These are phyloP conservation scores for Mrakia hoshinonis DNA, from an alignment of 768 basidiomycete genomes.

Conservation along the genomic window DNA sequence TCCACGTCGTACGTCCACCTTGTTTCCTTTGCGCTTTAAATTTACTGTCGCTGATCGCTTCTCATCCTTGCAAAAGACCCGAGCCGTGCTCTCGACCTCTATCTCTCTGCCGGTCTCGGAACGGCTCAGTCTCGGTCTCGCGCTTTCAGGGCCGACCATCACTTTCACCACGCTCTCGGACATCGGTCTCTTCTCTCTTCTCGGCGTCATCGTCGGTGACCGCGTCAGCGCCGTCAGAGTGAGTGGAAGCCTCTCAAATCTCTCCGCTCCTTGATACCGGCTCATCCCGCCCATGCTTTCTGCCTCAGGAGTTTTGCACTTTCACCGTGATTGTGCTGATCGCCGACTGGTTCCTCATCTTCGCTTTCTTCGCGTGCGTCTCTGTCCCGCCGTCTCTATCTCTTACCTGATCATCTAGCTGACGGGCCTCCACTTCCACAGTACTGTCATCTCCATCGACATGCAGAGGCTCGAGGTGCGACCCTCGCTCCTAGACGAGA, in stretches of 20 bases:
- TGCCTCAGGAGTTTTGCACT: slow-evolving; percentile 73
- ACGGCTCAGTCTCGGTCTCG: slow-evolving; percentile 83
- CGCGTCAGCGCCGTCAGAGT: slow-evolving; percentile 16
- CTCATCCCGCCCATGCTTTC: not conserved
- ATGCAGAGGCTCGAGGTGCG: slow-evolving; percentile 79
- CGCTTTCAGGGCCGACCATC: slow-evolving; percentile 79
- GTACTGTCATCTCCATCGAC: slow-evolving; percentile 66
- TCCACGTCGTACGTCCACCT: slow-evolving; percentile 59
- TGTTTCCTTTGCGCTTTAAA: not conserved
- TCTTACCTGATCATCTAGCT: slow-evolving; percentile 5
- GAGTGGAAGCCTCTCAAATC: not conserved
- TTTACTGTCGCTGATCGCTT: not conserved
- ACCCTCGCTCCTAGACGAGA: slow-evolving; percentile 11
- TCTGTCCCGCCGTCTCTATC: slow-evolving; percentile 62
- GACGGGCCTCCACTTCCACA: not conserved
- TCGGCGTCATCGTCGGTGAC: slow-evolving; percentile 57
- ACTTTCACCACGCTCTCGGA: slow-evolving; percentile 85
- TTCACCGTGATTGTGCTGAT: slow-evolving; percentile 91
- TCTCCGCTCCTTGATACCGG: too few relatives aligned
- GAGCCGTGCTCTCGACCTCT: slow-evolving; percentile 73
- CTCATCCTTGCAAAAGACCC: slow-evolving; percentile 17
- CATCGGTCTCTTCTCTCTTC: slow-evolving; percentile 65
- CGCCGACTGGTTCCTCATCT: slow-evolving; percentile 94
- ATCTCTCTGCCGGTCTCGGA: slow-evolving; percentile 83
- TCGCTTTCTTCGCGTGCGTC: slow-evolving; percentile 41